Evolutionary conservation across 2,329 filamentous ascomycete species (phyloP).

Genomic region (Ambrosiella cleistominuta): DNA sequence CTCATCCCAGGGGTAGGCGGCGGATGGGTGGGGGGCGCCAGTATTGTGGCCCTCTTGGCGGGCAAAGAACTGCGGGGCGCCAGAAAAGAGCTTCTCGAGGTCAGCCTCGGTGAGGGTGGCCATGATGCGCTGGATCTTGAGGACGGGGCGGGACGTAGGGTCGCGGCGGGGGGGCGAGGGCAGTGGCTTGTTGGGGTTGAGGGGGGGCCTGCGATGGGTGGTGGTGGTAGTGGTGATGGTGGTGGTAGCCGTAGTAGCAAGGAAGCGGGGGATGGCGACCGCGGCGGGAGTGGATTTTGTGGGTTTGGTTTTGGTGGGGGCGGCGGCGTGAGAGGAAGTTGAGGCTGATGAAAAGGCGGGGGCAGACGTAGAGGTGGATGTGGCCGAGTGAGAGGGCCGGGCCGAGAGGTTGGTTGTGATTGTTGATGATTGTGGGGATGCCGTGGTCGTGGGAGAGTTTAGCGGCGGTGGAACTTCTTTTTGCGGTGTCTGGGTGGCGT

Average conservation of each 20-base stretch:
- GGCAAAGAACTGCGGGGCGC: constrained; percentile 56
- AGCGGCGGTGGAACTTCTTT: not conserved
- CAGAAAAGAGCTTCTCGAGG: constrained; percentile 54
- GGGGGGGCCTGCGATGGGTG: not conserved
- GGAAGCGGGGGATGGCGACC: not conserved
- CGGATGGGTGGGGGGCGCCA: constrained; percentile 42
- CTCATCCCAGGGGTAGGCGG: constrained; percentile 51
- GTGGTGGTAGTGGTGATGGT: not conserved
- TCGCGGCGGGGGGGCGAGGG: constrained; percentile 34
- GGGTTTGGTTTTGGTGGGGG: not conserved
- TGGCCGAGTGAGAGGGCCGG: not conserved
- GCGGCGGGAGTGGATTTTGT: not conserved
- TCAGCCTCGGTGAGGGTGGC: constrained; percentile 39
- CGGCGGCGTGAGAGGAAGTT: not conserved
- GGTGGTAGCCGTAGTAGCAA: not conserved
- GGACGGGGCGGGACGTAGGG: constrained; percentile 24
- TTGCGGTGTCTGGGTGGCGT: not conserved
- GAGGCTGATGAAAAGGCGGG: not conserved
- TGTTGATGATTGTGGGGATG: not conserved
- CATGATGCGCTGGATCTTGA: constrained; percentile 41
- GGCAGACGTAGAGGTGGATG: not conserved
- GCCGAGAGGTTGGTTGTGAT: not conserved
- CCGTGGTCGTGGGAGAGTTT: not conserved
- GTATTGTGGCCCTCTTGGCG: constrained; percentile 41
- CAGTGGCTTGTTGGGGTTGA: constrained; percentile 38